phyloP scores from a whole-genome alignment of 106 monocot genomes.

The Phalaenopsis equestris region DNA sequence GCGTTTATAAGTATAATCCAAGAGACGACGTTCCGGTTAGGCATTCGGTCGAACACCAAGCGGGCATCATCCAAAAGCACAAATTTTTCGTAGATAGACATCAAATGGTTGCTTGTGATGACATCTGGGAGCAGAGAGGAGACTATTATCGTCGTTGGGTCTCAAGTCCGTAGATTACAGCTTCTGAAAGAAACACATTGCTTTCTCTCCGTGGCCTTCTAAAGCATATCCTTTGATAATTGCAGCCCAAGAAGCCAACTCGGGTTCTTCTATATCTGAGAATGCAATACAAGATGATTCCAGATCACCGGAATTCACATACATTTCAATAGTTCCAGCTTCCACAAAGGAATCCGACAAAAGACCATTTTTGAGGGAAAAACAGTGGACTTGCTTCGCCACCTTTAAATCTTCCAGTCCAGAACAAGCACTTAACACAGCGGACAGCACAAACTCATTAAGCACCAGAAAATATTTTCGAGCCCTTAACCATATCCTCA shows the following conservation, averaged over 20 bases:
- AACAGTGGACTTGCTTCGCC: conserved; percentile 20
- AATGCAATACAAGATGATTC: conserved; percentile 13
- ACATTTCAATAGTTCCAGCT: conserved; percentile 17
- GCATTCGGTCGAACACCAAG: conserved; percentile 20
- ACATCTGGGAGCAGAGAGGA: conserved; percentile 15
- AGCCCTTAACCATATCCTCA: conserved; percentile 7
- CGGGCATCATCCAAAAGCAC: conserved; percentile 11
- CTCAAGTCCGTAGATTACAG: conserved; percentile 4
- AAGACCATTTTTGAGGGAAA: conserved; percentile 20
- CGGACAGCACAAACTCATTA: conserved; percentile 22
- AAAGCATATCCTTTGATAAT: conserved; percentile 18
- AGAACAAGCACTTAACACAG: conserved; percentile 18
- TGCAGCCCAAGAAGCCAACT: conserved; percentile 26
- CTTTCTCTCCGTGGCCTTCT: conserved; percentile 17
- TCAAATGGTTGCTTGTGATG: conserved; percentile 15
- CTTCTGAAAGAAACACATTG: conserved; percentile 12
- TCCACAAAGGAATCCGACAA: conserved; percentile 15
- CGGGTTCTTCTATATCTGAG: conserved; percentile 3
- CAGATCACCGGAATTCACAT: conserved; percentile 6
- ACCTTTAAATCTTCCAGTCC: not conserved
- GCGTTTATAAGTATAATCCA: conserved; percentile 11
- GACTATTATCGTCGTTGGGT: not conserved
- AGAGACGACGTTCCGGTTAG: conserved; percentile 7
- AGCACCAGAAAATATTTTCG: conserved; percentile 6
- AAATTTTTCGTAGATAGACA: conserved; percentile 7